Evolutionary conservation across 495 filamentous ascomycete species (phyloP), one percentile per base, ranked within the genome.

Genomic region (Xylaria castorea): DNA sequence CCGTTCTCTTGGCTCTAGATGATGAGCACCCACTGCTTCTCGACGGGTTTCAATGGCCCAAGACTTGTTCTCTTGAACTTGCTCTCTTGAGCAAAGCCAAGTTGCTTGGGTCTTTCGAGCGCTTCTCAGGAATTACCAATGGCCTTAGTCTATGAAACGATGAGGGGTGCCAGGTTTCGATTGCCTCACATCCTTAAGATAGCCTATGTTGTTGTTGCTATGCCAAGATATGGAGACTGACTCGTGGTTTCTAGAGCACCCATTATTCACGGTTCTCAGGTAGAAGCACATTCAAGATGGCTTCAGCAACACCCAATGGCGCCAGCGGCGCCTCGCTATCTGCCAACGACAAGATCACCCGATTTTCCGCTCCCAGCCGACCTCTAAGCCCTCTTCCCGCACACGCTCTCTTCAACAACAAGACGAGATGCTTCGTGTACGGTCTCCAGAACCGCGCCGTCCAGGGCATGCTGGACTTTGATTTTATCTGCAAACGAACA

Each of bases 341-440:
- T 80, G 94, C 94, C 78, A 97, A 99, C 87, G 96, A 99, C 85
- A 98, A 98, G 86, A 99, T 99, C 86, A 92, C 91, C 79, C 94
- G 96, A 71, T 99, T 99, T 85, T 89, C 90, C 72, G 94, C 96
- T 78, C 95, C 97, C 70, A 97, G 93, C 85, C 90, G 96, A 78
- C 93, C 93, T 70, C 84, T 95, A 84, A 97, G 93, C 87, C 96
- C 96, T 71, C 90, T 90, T 77, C 89, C 90, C 70, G 83, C 89
- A 71, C 92, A 97, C 83, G 91, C 93, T 68, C 91, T 99, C 73
- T 99, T 98, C 92, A 95, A 95, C 88, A 90, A 93, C 85, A 98
- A 98, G 92, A 98, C 96, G 83, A 89, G 96, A 97, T 98, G 97
- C 86, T 97, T 99, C 82, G 97, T 99, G 83, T 99, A 98, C 85